Evolutionary conservation across 192 early-diverging fungal species (phyloP).

Genomic region (Funneliformis mosseae): DNA sequence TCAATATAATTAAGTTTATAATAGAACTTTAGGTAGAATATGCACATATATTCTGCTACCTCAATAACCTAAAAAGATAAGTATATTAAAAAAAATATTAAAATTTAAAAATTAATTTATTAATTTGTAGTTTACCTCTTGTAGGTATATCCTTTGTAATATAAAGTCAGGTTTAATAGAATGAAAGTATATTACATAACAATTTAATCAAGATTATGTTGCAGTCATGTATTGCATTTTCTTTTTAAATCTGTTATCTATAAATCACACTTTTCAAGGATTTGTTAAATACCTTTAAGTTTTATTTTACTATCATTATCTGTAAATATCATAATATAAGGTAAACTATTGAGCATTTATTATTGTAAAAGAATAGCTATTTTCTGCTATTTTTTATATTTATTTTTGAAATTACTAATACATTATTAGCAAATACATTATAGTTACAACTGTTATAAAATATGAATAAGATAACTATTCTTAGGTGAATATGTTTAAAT

Average conservation of each 20-base stretch:
- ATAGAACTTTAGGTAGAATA: too few species aligned
- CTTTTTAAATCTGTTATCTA: constrained; percentile 25
- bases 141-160: constrained; percentile 19
- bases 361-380: constrained; percentile 18
- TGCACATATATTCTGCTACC: too few species aligned
- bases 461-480: constrained; percentile 10
- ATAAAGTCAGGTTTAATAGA: constrained; percentile 9
- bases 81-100: too few species aligned
- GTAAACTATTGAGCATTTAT: background rate
- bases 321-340: constrained; percentile 33
- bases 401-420: too few species aligned
- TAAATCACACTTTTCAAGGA: constrained; percentile 34
- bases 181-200: constrained; percentile 20
- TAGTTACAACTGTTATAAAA: too few species aligned
- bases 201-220: background rate
- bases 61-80: too few species aligned
- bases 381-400: constrained; percentile 34
- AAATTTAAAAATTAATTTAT: too few species aligned
- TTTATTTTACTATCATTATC: constrained; percentile 32
- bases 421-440: too few species aligned
- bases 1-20: too few species aligned
- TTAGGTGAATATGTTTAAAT: constrained; percentile 10
- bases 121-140: too few species aligned
- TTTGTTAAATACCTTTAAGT: constrained; percentile 36
- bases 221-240: constrained; percentile 24